A percentile compares a stretch with the other conserved stretches of the same genome.
phyloP scores from a whole-genome alignment of 805 yeast species.

The Ascoidea tarda region DNA sequence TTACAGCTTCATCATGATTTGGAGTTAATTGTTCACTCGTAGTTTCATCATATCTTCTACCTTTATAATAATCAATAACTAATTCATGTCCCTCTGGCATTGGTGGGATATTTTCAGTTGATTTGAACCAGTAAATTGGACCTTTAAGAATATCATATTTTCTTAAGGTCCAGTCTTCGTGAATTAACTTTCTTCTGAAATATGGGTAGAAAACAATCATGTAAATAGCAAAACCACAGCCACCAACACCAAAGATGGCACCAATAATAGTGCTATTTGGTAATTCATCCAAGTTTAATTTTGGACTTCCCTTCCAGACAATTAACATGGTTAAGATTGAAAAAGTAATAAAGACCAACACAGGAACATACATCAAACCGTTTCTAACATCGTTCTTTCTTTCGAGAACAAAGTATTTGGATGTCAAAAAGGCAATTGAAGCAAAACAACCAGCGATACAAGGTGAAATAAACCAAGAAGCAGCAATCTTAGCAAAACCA shows the following conservation, averaged over 20 bases:
- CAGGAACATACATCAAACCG: constrained; percentile 45
- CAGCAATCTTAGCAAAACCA: constrained; percentile 59
- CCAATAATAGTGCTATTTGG: constrained; percentile 39
- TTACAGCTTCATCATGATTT: not conserved
- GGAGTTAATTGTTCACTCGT: constrained; percentile 2
- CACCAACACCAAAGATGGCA: constrained; percentile 52
- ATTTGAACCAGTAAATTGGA: constrained; percentile 37
- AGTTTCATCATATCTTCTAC: constrained; percentile 29
- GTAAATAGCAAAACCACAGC: constrained; percentile 36
- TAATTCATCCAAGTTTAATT: constrained; percentile 38
- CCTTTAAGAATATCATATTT: constrained; percentile 44
- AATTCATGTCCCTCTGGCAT: constrained; percentile 42
- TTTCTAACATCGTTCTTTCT: constrained; percentile 37
- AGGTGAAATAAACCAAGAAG: constrained; percentile 76
- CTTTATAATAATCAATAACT: constrained; percentile 51
- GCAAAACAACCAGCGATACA: constrained; percentile 52
- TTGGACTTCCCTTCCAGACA: constrained; percentile 74
- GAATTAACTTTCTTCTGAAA: constrained; percentile 42
- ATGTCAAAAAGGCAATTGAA: constrained; percentile 38
- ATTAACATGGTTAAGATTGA: constrained; percentile 60
- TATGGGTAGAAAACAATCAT: constrained; percentile 49
- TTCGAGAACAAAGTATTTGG: constrained; percentile 50
- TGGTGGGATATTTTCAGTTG: constrained; percentile 49
- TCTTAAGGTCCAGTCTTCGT: constrained; percentile 53
- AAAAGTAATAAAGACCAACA: constrained; percentile 45